Percentiles rank a stretch among this genome's conserved stretches.
Conservation (phyloP, 2,329 filamentous ascomycete genomes). For the Chaetomium sp. region DNA sequence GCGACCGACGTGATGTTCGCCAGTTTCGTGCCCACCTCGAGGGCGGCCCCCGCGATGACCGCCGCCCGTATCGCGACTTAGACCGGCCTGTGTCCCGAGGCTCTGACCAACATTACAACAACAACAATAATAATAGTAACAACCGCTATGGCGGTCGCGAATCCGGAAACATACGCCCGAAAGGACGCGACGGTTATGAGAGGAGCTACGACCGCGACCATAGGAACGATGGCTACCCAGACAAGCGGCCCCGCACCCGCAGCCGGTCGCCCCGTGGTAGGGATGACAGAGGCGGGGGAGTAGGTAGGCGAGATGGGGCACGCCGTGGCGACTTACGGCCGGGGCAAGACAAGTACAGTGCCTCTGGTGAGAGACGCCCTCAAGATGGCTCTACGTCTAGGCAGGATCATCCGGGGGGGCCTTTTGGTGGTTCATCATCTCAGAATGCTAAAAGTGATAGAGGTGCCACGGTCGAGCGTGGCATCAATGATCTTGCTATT, state of each 20-base stretch:
- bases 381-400: slow-evolving; percentile 57
- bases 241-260: slow-evolving; percentile 27
- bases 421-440: slow-evolving; percentile 53
- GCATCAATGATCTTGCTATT: slow-evolving; percentile 24
- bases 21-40: slow-evolving; percentile 59
- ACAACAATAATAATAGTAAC: slow-evolving; percentile 44
- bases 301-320: slow-evolving; percentile 25
- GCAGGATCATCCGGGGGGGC: slow-evolving; percentile 53
- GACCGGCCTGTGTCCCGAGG: slow-evolving; percentile 43
- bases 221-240: slow-evolving; percentile 25
- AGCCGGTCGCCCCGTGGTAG: slow-evolving; percentile 26
- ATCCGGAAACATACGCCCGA: not conserved
- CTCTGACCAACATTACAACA: slow-evolving; percentile 20
- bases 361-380: slow-evolving; percentile 43
- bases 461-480: slow-evolving; percentile 48
- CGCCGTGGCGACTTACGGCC: slow-evolving; percentile 22
- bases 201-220: slow-evolving; percentile 33
- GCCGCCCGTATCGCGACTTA: slow-evolving; percentile 46
- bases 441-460: slow-evolving; percentile 62
- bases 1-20: slow-evolving; percentile 48
- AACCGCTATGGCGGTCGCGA: slow-evolving; percentile 46
- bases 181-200: slow-evolving; percentile 16
- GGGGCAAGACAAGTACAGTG: slow-evolving; percentile 37
- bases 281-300: slow-evolving; percentile 25
- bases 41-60: slow-evolving; percentile 42